phyloP scores from a whole-genome alignment of 1,284 basidiomycete genomes.

The Inonotus obliquus region DNA sequence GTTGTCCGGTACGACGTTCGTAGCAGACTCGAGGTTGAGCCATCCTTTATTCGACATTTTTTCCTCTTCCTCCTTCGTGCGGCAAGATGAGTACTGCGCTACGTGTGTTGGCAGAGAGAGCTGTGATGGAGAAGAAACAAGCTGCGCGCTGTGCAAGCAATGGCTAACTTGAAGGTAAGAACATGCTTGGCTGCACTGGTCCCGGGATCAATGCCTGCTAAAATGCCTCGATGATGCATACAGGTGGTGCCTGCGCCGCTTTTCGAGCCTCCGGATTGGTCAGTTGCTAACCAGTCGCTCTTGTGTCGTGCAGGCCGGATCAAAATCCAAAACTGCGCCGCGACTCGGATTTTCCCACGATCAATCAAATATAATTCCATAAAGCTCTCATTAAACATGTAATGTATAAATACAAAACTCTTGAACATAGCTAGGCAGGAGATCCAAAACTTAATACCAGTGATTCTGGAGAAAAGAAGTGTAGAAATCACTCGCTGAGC shows the following conservation, averaged over 20 bases:
- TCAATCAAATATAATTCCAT: background rate
- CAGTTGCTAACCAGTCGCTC: too few relatives aligned
- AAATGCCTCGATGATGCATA: too few relatives aligned
- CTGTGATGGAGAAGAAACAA: too few relatives aligned
- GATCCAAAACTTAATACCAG: background rate
- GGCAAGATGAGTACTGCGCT: background rate
- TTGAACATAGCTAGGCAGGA: background rate
- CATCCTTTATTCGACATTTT: conserved; percentile 80
- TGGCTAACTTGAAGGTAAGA: background rate
- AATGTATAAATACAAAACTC: background rate
- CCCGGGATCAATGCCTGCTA: too few relatives aligned
- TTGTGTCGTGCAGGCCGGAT: too few relatives aligned
- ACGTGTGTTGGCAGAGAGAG: background rate
- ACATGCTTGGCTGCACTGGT: too few relatives aligned
- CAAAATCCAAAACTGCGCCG: too few relatives aligned
- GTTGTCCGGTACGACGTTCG: conserved; percentile 94
- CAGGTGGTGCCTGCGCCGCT: too few relatives aligned
- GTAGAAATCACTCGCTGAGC: conserved; percentile 53
- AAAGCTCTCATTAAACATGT: background rate
- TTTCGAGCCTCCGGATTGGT: too few relatives aligned
- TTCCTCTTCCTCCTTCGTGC: background rate
- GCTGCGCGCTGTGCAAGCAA: conserved; percentile 12
- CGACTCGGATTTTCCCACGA: conserved; percentile 4
- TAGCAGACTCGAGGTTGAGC: conserved; percentile 88
- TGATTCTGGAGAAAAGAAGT: background rate